Conservation (phyloP, 2,329 filamentous ascomycete genomes). For the Lachnellula occidentalis region DNA sequence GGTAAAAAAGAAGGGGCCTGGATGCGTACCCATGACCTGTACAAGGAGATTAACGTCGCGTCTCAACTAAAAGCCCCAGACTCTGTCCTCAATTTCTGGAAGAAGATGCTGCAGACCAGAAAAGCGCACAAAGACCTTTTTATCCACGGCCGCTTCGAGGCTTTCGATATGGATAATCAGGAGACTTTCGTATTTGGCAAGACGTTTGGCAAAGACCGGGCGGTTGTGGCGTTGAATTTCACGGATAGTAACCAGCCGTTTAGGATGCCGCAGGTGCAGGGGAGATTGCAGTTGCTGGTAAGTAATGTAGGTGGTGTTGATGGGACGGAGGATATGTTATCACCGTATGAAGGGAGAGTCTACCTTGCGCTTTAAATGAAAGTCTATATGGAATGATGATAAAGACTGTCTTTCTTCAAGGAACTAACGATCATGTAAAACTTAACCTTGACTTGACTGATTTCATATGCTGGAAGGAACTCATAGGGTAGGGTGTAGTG, state of each 20-base stretch:
- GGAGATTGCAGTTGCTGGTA: constrained; percentile 29
- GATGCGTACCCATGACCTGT: constrained; percentile 55
- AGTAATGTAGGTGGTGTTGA: constrained; percentile 19
- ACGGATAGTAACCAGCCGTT: constrained; percentile 32
- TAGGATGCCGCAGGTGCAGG: constrained; percentile 13
- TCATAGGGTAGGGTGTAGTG: no score
- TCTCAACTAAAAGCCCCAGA: constrained; percentile 36
- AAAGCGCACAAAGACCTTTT: constrained; percentile 53
- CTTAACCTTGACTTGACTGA: no score
- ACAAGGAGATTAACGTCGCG: constrained; percentile 50
- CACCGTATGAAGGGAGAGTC: constrained; percentile 32
- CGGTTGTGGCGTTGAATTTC: constrained; percentile 44
- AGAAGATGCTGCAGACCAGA: constrained; percentile 23
- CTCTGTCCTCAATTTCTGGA: constrained; percentile 28
- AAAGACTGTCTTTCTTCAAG: no score
- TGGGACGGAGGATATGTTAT: constrained; percentile 18
- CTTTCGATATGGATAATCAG: constrained; percentile 43
- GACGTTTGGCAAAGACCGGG: constrained; percentile 26
- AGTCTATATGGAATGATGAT: no score
- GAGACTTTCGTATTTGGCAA: constrained; percentile 43
- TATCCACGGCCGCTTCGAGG: constrained; percentile 54
- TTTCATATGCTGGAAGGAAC: no score
- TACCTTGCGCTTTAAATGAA: constrained; percentile 21
- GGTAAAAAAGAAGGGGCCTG: constrained; percentile 45
- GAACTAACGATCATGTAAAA: no score